A percentile compares a stretch with the other conserved stretches of the same genome.
These are phyloP conservation scores for Candida succiphila DNA, from an alignment of 805 yeast species.

Conservation along the genomic window DNA sequence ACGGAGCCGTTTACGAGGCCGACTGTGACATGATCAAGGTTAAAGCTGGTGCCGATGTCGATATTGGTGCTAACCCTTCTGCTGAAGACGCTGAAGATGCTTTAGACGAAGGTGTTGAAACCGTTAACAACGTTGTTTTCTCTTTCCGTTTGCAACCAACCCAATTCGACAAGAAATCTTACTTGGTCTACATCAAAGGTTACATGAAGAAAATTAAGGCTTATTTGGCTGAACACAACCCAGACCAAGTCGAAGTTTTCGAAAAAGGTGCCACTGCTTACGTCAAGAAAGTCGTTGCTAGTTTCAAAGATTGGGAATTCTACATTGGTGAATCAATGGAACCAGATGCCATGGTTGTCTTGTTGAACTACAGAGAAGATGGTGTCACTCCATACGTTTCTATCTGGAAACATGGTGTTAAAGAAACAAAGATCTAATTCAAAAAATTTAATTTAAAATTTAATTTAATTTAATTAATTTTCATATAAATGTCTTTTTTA, in stretches of 20 bases:
- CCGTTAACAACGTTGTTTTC: constrained; percentile 97
- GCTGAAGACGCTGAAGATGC: constrained; percentile 90
- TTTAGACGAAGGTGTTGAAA: constrained; percentile 74
- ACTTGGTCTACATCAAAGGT: constrained; percentile 93
- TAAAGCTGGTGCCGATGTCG: constrained; percentile 79
- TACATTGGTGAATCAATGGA: constrained; percentile 99
- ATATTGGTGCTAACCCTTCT: constrained; percentile 99
- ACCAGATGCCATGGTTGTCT: constrained; percentile 97
- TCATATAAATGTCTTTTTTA: constrained; percentile 7
- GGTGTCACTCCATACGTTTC: constrained; percentile 96
- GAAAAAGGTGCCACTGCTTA: constrained; percentile 97
- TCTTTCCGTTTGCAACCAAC: constrained; percentile 97
- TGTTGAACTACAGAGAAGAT: constrained; percentile 99
- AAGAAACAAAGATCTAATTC: constrained; percentile 77
- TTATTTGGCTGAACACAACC: constrained; percentile 77
- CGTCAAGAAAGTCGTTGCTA: constrained; percentile 91
- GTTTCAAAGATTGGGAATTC: constrained; percentile 99
- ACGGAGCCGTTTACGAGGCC: constrained; percentile 91
- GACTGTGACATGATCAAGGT: constrained; percentile 90
- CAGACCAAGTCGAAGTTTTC: constrained; percentile 78
- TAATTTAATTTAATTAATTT: no score
- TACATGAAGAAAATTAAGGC: constrained; percentile 97
- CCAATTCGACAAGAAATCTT: constrained; percentile 95
- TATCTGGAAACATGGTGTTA: constrained; percentile 98
- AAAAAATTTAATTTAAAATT: no score